A percentile compares a stretch with the other conserved stretches of the same genome.
phyloP scores from a whole-genome alignment of 768 basidiomycete species.

The Kwoniella pini region DNA sequence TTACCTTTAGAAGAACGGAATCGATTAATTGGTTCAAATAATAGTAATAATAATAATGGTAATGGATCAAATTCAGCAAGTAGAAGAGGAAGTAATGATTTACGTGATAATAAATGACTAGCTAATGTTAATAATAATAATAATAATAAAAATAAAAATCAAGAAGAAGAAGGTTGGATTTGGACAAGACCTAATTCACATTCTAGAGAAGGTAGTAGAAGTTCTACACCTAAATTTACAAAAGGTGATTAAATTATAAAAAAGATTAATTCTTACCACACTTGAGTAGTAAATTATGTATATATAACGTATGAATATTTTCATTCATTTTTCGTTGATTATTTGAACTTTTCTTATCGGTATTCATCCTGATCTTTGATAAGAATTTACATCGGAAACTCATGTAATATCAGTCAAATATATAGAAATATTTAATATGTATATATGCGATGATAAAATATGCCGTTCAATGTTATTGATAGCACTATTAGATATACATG shows the following conservation, averaged over 20 bases:
- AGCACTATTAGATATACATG: no score
- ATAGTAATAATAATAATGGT: neutral
- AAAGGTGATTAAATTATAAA: conserved; percentile 1
- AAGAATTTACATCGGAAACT: no score
- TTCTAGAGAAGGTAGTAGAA: neutral
- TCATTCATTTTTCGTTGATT: no score
- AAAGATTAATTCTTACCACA: no score
- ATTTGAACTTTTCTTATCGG: no score
- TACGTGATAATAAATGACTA: conserved; percentile 2
- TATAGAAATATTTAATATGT: neutral
- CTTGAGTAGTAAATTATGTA: no score
- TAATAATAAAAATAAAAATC: neutral
- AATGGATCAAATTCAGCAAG: neutral
- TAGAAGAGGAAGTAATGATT: no score
- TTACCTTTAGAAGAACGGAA: conserved; percentile 8
- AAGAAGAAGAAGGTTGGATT: conserved; percentile 1
- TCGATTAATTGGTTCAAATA: neutral
- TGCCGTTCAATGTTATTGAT: no score
- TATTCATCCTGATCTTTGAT: no score
- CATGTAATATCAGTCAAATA: no score
- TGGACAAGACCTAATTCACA: neutral
- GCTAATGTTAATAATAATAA: neutral
- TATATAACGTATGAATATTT: no score
- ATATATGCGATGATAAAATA: neutral
- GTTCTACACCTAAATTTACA: conserved; percentile 5